Evolutionary conservation across 768 basidiomycete species (phyloP).

Genomic region (Daedaleopsis sinensis): DNA sequence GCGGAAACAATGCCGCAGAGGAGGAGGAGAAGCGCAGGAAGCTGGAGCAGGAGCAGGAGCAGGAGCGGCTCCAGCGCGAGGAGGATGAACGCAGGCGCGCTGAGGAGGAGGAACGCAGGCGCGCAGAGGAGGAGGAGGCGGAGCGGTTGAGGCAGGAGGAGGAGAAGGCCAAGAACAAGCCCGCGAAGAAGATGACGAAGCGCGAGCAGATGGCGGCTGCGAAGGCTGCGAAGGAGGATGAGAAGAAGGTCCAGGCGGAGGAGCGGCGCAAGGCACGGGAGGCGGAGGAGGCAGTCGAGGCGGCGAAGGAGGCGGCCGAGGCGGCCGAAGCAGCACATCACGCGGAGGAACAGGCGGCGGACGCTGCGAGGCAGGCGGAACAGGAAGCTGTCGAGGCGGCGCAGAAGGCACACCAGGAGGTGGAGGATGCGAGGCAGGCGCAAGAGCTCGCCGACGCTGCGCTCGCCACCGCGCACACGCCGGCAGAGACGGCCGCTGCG

Average conservation of each 20-base stretch:
- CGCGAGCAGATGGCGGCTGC: conserved; percentile 22
- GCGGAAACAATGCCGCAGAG: conserved; percentile 18
- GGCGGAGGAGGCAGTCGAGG: conserved; percentile 8
- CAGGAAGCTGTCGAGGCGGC: background rate
- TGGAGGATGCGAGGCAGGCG: background rate
- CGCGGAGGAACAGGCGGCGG: conserved; percentile 15
- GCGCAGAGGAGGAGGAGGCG: conserved; percentile 16
- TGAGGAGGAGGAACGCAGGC: conserved; percentile 11
- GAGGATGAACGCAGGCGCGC: conserved; percentile 8
- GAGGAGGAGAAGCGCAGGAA: conserved; percentile 20
- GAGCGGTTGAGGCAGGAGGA: conserved; percentile 23
- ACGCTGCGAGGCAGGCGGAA: conserved; percentile 6
- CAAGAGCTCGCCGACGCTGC: conserved; percentile 4
- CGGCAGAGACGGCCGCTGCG: background rate
- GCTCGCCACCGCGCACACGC: background rate
- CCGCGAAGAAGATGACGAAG: conserved; percentile 23
- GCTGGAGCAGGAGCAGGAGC: conserved; percentile 21
- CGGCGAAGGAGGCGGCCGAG: conserved; percentile 9
- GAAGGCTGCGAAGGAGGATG: conserved; percentile 13
- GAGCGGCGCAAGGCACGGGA: conserved; percentile 9
- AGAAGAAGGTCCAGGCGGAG: conserved; percentile 8
- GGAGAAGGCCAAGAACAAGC: conserved; percentile 28
- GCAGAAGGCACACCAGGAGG: background rate
- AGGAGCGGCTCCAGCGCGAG: conserved; percentile 11
- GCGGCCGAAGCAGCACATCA: conserved; percentile 12